Conservation (phyloP, 2,329 filamentous ascomycete genomes). For the Didymellaceae sp. region DNA sequence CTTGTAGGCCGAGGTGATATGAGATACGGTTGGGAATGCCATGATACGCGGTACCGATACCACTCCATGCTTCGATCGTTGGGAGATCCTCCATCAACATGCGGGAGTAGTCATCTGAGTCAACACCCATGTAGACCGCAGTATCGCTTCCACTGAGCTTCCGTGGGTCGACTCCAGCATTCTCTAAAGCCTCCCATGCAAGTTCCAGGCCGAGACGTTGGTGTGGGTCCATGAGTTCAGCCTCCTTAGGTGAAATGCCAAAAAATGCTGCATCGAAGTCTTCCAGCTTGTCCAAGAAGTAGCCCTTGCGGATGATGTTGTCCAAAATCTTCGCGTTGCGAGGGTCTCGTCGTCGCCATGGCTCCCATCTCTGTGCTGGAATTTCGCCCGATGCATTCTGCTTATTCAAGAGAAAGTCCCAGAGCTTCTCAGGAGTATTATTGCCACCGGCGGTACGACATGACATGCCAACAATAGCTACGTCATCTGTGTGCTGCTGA, state of each 20-base stretch:
- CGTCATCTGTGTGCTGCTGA: conserved; percentile 16
- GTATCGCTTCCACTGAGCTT: conserved; percentile 30
- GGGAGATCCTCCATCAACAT: conserved; percentile 45
- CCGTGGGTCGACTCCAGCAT: conserved; percentile 29
- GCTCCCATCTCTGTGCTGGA: conserved; percentile 42
- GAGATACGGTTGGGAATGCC: conserved; percentile 49
- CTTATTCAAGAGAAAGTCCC: conserved; percentile 41
- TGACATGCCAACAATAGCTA: conserved; percentile 46
- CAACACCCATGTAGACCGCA: conserved; percentile 33
- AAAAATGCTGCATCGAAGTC: conserved; percentile 40
- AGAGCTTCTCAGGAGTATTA: conserved; percentile 42
- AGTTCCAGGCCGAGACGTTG: conserved; percentile 34
- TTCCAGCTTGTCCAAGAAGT: conserved; percentile 40
- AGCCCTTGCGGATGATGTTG: conserved; percentile 36
- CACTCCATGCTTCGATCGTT: conserved; percentile 49
- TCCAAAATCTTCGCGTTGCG: conserved; percentile 35
- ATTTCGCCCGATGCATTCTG: conserved; percentile 39
- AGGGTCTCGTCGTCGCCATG: conserved; percentile 35
- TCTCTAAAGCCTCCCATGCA: conserved; percentile 39
- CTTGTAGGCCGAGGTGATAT: conserved; percentile 42
- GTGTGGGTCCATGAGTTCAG: conserved; percentile 36
- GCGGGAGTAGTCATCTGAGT: conserved; percentile 29
- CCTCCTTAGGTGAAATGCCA: conserved; percentile 40
- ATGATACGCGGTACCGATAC: conserved; percentile 49
- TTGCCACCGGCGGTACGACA: conserved; percentile 43